A percentile compares a stretch with the other conserved stretches of the same genome.
These are phyloP conservation scores for Pelagophyceae sp. DNA, from an alignment of 352 stramenopile genomes.

Conservation along the genomic window DNA sequence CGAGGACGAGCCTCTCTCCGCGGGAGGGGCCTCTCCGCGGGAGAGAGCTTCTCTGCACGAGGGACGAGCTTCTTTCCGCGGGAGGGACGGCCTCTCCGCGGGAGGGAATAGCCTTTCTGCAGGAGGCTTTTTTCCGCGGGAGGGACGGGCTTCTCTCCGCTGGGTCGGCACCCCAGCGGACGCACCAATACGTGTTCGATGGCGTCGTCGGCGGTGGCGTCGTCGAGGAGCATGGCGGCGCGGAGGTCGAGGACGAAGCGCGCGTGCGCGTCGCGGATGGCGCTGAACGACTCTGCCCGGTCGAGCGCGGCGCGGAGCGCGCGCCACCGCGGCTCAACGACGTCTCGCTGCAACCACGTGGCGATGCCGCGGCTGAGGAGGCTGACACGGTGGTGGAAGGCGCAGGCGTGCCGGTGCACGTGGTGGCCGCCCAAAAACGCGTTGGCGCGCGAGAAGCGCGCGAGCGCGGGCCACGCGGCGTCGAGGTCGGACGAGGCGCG, in stretches of 20 bases:
- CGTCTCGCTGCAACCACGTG: conserved; percentile 8
- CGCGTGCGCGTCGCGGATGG: neutral
- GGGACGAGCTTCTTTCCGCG: too few species aligned
- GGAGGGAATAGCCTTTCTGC: too few species aligned
- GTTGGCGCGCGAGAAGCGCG: neutral
- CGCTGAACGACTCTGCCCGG: neutral
- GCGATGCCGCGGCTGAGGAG: neutral
- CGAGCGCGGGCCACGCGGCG: neutral
- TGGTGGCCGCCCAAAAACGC: neutral
- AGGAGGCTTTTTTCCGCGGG: too few species aligned
- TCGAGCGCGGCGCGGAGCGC: neutral
- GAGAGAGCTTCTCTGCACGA: too few species aligned
- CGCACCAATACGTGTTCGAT: conserved; percentile 5
- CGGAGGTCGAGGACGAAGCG: neutral
- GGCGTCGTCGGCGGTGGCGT: neutral
- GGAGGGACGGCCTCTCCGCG: too few species aligned
- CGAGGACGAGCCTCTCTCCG: too few species aligned
- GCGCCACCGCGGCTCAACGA: conserved; percentile 4
- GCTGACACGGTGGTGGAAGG: neutral
- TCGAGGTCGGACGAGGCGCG: conserved; percentile 1
- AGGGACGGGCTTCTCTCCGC: too few species aligned
- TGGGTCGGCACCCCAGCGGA: too few species aligned
- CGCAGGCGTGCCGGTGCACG: neutral
- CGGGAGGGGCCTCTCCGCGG: too few species aligned
- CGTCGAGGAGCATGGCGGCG: neutral